Base-by-base conservation (phyloP, 306 rosid genomes). In the Quercus gilva region DNA sequence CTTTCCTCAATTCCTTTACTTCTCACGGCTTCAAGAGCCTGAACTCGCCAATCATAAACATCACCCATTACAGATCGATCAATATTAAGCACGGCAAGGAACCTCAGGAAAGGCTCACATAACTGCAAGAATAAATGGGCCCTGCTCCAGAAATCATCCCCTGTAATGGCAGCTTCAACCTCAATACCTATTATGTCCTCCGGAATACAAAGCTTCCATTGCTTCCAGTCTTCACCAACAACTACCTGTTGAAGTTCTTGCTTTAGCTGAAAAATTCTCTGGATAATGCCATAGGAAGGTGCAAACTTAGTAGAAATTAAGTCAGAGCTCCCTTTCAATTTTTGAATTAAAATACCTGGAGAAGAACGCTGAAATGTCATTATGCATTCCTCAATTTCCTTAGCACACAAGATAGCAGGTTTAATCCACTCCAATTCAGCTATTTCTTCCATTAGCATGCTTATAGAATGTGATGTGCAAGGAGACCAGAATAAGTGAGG, bases 401-500 rank as follows among this genome's bases (percentile, higher is more conserved):
- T 88, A n/a, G 89, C 87, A 71, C 90, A 78, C 55, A 56, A 20
- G 60, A 86, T 74, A 71, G 84, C 73, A 55, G 88, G 84, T 84
- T 83, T 84, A 64, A 78, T 43, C 78, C 83, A 84, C 68, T 90
- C 92, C 79, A 86, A 71, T 71, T 90, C 73, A 51, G 89, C 76
- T 73, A 90, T 86, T 71, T 90, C 91, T 79, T 86, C 94, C 87
- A 88, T 80, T 85, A 82, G 81, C 81, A 67, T 59, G 55, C 63
- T 74, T 49, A 90, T 25, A 55, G 90, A 88, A 72, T 77, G 74
- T 60, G 90, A 80, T 64, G 89, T 74, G 78, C 91, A 87, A 49
- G 86, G 87, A 78, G 90, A 88, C 87, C 83, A 80, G 83, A 90
- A 86, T 28, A 88, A 52, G 52, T 74, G 84, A 77, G 91, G 90